Base-by-base conservation (phyloP, 1,284 basidiomycete genomes). In the Caloboletus firmus region DNA sequence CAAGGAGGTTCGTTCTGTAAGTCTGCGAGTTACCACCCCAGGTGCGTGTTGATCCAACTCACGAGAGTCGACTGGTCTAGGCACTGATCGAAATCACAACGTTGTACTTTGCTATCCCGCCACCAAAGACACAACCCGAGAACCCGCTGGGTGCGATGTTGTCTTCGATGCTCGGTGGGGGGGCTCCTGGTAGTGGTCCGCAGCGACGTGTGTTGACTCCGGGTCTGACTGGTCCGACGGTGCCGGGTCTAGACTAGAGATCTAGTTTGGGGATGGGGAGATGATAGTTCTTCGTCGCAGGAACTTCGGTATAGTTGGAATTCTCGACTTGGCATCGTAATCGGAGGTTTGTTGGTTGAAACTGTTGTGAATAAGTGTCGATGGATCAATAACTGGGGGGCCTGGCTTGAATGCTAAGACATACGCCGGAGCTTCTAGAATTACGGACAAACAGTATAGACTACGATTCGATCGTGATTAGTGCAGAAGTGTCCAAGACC, bases 111-210 rank as follows among this genome's bases (percentile, higher is more conserved):
- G 85, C 85, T 11, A 84, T 95, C 49, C 85, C 89, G 9, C 85
- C 83, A 32, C 87, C 90, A 24, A 79, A 85, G 39, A 75, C 74
- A 20, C 84, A 86, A 57, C 78, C 80, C 12, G 83, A 78, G n/a
- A 93, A 93, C 66, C 87, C 92, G 13, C 72, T 95, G 36, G 89
- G 87, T 47, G 90, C 91, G 47, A 87, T 95, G 79, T 75, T 95
- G 70, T 90, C 91, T 7, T 87, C 85, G 2, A 77, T 95, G 67
- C 87, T 95, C 49, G 84, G 87, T 44, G 90, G 89, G 22, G 87
- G 85, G 2, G 67, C 75, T 15, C 68, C 76, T 45, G 64, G 69
- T 11, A 40, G 63, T 22, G 61, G 45, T 2, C 68, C 76, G 11
- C 59, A 59, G 34, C 66, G 77, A 59, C 74, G 79, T 58, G 60